Base-by-base conservation (phyloP, 148 eudicot species). In the Rhododendron ferrugineum region DNA sequence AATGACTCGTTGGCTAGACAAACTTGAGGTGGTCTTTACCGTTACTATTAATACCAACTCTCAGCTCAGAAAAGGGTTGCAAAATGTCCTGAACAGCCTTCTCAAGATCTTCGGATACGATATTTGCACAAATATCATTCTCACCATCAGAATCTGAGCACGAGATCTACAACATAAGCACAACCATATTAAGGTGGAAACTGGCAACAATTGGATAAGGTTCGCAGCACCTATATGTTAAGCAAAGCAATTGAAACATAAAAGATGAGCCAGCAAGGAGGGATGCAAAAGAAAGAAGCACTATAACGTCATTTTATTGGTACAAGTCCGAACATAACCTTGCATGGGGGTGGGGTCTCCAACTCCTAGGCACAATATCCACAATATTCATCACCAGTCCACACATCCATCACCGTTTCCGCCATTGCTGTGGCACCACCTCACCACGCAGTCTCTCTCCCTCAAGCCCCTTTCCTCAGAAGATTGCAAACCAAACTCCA, bases 121-220 rank as follows among this genome's bases (percentile, higher is more conserved):
- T 23, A 49, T 20, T 40, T 56, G 78, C 26, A 64, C 49, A 70
- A 56, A 85, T 78, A 60, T 89, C 90, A 83, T 87, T 79, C 83
- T 94, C 99, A 73, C 42, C 88, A 75, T 93, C 98, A 46, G 96
- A 95, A 83, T 94, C 95, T 76, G 93, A 94, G 92, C 94, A 93
- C 47, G 70, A 80, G 47, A 89, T 85, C 93, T 92, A 79, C 13
- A 83, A 16, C 44, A 68, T 23, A 78, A 72, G 84, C 60, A 87
- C 46, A 73, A 74, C 20, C 42, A 40, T 70, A 81, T 86, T 36
- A 56, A n/a, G 42, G 68, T 68, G 78, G 28, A 20, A 13, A 82
- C 50, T 34, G 78, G 58, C 23, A 23, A 76, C n/a, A 81, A 54
- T 30, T 22, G 11, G 58, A n/a, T 47, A 78, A 26, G 82, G n/a